phyloP scores from a whole-genome alignment of 208 protist species.

The Wallacemonas collosoma region DNA sequence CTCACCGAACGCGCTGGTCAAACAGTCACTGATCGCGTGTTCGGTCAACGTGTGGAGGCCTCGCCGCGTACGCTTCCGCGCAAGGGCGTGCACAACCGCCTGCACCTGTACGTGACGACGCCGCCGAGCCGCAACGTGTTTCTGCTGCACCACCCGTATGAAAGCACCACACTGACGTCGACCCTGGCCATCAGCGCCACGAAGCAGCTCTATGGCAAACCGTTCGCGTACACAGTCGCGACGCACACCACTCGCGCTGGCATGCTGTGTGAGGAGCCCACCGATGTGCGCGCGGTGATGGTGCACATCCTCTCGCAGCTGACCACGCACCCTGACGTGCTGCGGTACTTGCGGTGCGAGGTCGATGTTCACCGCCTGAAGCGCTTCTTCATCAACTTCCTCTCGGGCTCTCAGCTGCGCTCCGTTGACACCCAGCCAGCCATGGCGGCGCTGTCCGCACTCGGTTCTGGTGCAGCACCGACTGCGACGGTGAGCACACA shows the following conservation, averaged over 20 bases:
- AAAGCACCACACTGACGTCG: slow-evolving; percentile 35
- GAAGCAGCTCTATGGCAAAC: slow-evolving; percentile 25
- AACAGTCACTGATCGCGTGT: slow-evolving; percentile 6
- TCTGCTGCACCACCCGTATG: slow-evolving; percentile 42
- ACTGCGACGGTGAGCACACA: background rate
- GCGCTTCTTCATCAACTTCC: slow-evolving; percentile 47
- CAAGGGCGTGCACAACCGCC: slow-evolving; percentile 68
- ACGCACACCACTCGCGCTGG: slow-evolving; percentile 52
- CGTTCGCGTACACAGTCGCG: slow-evolving; percentile 46
- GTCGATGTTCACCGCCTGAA: slow-evolving; percentile 61
- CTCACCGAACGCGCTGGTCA: slow-evolving; percentile 14
- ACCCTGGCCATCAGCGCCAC: slow-evolving; percentile 32
- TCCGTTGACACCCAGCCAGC: slow-evolving; percentile 7
- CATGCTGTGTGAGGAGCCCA: slow-evolving; percentile 56
- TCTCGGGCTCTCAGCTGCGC: slow-evolving; percentile 30
- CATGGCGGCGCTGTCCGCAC: slow-evolving; percentile 2
- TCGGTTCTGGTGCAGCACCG: slow-evolving; percentile 1
- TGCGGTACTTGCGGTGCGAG: slow-evolving; percentile 57
- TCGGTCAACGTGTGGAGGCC: background rate
- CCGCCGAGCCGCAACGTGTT: slow-evolving; percentile 80
- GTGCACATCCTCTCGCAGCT: slow-evolving; percentile 68
- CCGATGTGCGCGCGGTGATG: slow-evolving; percentile 65
- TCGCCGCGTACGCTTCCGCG: slow-evolving; percentile 20
- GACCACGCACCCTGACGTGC: slow-evolving; percentile 50
- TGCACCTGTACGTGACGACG: slow-evolving; percentile 73